These are phyloP conservation scores for Nannochloris sp. DNA, from an alignment of 139 green algal species.

Conservation along the genomic window DNA sequence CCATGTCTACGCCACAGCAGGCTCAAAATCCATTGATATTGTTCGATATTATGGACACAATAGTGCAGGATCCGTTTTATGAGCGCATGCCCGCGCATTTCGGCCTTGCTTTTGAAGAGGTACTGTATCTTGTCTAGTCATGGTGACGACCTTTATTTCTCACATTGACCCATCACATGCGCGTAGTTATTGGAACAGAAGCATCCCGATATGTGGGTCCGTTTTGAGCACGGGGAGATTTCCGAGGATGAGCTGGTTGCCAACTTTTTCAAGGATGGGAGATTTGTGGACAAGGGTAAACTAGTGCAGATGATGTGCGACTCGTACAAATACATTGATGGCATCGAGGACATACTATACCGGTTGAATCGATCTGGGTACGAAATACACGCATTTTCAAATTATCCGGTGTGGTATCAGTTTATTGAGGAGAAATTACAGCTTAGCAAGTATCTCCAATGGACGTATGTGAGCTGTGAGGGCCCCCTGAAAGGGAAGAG, in stretches of 20 bases:
- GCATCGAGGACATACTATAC: conserved; percentile 60
- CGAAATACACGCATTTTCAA: conserved; percentile 59
- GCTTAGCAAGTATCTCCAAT: conserved; percentile 57
- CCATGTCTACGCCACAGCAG: too few species aligned
- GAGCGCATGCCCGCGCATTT: conserved; percentile 72
- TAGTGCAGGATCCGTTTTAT: conserved; percentile 77
- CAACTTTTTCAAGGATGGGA: conserved; percentile 74
- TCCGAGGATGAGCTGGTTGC: conserved; percentile 50
- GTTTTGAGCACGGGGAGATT: conserved; percentile 72
- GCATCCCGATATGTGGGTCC: conserved; percentile 75
- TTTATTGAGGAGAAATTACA: conserved; percentile 73
- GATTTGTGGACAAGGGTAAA: conserved; percentile 47
- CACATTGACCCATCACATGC: not conserved
- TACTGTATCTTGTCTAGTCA: conserved; percentile 44
- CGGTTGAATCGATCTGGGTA: conserved; percentile 41
- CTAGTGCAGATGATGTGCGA: conserved; percentile 53
- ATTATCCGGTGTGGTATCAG: conserved; percentile 70
- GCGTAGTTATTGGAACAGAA: conserved; percentile 61
- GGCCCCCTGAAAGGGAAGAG: conserved; percentile 59
- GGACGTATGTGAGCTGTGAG: conserved; percentile 78
- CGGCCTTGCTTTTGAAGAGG: conserved; percentile 31
- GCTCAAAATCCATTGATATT: conserved; percentile 33
- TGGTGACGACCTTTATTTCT: conserved; percentile 12
- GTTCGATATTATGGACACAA: conserved; percentile 60
- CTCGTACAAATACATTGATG: conserved; percentile 71